Evolutionary conservation across 257 asterid genomes (phyloP).

Genomic region (Verbascum thapsus): DNA sequence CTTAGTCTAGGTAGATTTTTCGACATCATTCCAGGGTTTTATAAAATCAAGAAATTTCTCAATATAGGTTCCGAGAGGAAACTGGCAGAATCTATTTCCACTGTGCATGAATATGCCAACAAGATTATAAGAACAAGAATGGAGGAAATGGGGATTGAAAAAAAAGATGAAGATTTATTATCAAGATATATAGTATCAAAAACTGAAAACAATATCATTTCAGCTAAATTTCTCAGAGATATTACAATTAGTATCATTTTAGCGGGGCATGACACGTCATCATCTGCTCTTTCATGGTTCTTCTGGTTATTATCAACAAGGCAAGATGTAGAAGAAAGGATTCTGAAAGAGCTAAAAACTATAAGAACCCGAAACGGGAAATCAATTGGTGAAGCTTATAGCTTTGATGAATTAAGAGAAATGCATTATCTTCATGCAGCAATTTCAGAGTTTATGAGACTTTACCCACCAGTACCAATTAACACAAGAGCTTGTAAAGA

Average conservation of each 20-base stretch:
- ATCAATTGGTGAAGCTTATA: conserved; percentile 40
- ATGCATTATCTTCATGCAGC: conserved; percentile 93
- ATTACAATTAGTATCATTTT: conserved; percentile 79
- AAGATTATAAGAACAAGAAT: conserved; percentile 59
- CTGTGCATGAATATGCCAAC: conserved; percentile 72
- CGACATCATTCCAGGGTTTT: conserved; percentile 50
- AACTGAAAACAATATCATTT: conserved; percentile 44
- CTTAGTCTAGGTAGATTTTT: conserved; percentile 78
- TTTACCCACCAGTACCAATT: conserved; percentile 84
- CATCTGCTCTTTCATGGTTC: conserved; percentile 89
- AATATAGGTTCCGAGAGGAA: conserved; percentile 67
- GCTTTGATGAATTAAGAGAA: conserved; percentile 65
- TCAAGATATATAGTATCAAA: conserved; percentile 72
- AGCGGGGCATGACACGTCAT: conserved; percentile 92
- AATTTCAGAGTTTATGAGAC: conserved; percentile 80
- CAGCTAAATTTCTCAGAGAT: conserved; percentile 67
- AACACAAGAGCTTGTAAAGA: conserved; percentile 72
- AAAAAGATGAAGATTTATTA: conserved; percentile 62
- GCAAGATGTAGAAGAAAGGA: conserved; percentile 48
- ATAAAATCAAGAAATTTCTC: conserved; percentile 48
- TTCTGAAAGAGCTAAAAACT: conserved; percentile 47
- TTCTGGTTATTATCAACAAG: conserved; percentile 70
- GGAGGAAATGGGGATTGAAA: conserved; percentile 40
- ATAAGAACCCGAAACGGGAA: conserved; percentile 37
- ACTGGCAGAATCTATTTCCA: conserved; percentile 50